These are phyloP conservation scores for Ceratorhiza oryzae-sativae DNA, from an alignment of 1,284 basidiomycete genomes.

Conservation along the genomic window DNA sequence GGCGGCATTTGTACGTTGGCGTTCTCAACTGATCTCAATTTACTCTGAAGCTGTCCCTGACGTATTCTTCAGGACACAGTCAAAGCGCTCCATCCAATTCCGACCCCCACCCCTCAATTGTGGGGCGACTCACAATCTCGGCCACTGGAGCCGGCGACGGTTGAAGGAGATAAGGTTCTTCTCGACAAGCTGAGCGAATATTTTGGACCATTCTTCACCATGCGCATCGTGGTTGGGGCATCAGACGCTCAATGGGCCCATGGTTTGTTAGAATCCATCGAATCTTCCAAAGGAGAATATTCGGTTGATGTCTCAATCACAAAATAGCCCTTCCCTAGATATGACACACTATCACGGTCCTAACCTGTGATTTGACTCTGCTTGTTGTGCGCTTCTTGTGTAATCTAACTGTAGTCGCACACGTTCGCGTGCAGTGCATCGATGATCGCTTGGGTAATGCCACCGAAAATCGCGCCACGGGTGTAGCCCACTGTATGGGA, in stretches of 20 bases:
- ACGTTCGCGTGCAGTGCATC: neutral
- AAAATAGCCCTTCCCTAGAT: neutral
- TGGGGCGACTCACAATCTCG: conserved; percentile 54
- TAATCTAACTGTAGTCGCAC: neutral
- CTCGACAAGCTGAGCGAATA: conserved; percentile 59
- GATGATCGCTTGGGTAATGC: no score
- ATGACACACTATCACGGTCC: no score
- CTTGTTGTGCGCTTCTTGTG: no score
- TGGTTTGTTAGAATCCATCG: conserved; percentile 33
- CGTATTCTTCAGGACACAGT: conserved; percentile 60
- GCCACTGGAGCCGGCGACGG: conserved; percentile 57
- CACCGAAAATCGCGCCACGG: no score
- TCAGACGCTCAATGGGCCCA: conserved; percentile 66
- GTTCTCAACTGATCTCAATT: neutral
- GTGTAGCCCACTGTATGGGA: no score
- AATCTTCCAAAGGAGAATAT: conserved; percentile 26
- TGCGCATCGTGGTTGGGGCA: conserved; percentile 52
- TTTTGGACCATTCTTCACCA: conserved; percentile 68
- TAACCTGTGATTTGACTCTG: no score
- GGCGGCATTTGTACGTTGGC: conserved; percentile 12
- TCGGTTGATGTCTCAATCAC: conserved; percentile 3
- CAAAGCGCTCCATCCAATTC: conserved; percentile 61
- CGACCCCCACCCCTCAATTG: conserved; percentile 48
- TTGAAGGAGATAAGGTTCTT: conserved; percentile 58
- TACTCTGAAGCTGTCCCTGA: neutral